A percentile compares a stretch with the other conserved stretches of the same genome.
These are phyloP conservation scores for Isatis lusitanica DNA, from an alignment of 441 rosid species.

Conservation along the genomic window DNA sequence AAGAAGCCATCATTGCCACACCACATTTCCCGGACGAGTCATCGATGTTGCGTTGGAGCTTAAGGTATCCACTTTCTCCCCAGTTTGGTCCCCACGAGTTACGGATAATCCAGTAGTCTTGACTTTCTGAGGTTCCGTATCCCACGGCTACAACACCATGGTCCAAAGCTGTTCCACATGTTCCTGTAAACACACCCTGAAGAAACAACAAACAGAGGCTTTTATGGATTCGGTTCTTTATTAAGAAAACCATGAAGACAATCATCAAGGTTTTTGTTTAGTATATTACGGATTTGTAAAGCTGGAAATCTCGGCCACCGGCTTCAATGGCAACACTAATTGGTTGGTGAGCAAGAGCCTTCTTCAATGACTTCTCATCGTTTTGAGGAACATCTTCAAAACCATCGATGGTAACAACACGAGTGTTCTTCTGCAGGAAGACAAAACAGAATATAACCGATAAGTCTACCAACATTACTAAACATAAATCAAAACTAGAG, in stretches of 20 bases:
- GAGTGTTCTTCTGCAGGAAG: constrained; percentile 44
- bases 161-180: constrained; percentile 41
- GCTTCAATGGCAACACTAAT: constrained; percentile 70
- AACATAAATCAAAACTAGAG: background rate
- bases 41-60: constrained; percentile 45
- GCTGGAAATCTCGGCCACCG: constrained; percentile 62
- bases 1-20: constrained; percentile 59
- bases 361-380: constrained; percentile 57
- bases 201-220: background rate
- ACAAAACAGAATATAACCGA: background rate
- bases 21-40: constrained; percentile 53
- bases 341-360: constrained; percentile 57
- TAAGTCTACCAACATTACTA: background rate
- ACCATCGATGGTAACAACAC: constrained; percentile 56
- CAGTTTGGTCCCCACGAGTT: constrained; percentile 60
- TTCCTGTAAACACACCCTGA: constrained; percentile 46
- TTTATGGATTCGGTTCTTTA: too few species aligned
- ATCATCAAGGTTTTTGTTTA: background rate
- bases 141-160: constrained; percentile 44
- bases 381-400: constrained; percentile 55
- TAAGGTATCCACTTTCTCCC: constrained; percentile 66
- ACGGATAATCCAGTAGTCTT: constrained; percentile 38
- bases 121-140: constrained; percentile 35
- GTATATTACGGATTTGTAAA: constrained; percentile 56
- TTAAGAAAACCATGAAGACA: too few species aligned